Evolutionary conservation across 176 grass and related monocot genomes (phyloP).

Genomic region (Eleusine indica): DNA sequence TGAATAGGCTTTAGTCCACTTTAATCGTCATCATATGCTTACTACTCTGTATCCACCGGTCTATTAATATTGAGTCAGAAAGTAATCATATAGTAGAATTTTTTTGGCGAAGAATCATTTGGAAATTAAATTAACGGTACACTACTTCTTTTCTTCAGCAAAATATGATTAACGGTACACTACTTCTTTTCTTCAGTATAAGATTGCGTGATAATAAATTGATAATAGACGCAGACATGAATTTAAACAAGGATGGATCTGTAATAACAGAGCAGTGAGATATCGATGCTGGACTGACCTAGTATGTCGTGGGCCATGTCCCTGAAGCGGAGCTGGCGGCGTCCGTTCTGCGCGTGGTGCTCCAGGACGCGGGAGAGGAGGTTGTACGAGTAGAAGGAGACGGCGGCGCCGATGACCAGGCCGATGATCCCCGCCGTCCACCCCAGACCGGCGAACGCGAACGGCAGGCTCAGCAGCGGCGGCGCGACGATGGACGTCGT

Average conservation of each 20-base stretch:
- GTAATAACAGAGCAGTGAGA: background rate
- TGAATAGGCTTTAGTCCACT: too few relatives aligned
- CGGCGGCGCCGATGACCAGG: constrained; percentile 59
- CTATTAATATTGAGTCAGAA: background rate
- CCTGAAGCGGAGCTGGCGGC: constrained; percentile 84
- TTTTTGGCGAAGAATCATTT: too few relatives aligned
- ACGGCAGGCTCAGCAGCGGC: constrained; percentile 87
- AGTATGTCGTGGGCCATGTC: constrained; percentile 91
- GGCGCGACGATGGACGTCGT: constrained; percentile 92
- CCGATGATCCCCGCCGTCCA: constrained; percentile 66
- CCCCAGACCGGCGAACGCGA: constrained; percentile 75
- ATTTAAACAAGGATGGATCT: background rate
- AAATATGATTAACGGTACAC: background rate
- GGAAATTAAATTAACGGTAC: background rate
- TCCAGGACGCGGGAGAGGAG: constrained; percentile 89
- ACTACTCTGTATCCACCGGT: background rate
- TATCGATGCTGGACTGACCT: constrained; percentile 43
- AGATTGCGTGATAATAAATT: too few relatives aligned
- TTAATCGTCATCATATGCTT: too few relatives aligned
- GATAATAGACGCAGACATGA: background rate
- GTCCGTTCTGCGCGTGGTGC: constrained; percentile 85
- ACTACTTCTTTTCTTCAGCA: background rate
- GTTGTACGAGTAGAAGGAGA: constrained; percentile 98
- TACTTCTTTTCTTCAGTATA: background rate
- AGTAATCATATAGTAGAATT: background rate